Evolutionary conservation across 2,329 filamentous ascomycete species (phyloP).

Genomic region (Pestalotiopsis sp.): DNA sequence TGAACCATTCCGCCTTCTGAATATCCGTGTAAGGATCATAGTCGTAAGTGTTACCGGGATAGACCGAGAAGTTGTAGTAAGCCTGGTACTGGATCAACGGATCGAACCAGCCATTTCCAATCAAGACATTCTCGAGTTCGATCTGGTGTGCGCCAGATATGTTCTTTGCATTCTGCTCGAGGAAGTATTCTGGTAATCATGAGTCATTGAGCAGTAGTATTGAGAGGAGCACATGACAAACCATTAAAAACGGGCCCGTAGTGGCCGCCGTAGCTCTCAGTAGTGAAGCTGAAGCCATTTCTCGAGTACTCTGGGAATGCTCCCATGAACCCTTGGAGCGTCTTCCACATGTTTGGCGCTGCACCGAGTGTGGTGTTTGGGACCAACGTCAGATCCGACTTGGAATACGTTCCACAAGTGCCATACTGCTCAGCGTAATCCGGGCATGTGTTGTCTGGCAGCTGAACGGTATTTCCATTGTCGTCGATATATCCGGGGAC

Average conservation of each 20-base stretch:
- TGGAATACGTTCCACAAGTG: slow-evolving; percentile 58
- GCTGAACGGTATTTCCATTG: slow-evolving; percentile 37
- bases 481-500: slow-evolving; percentile 29
- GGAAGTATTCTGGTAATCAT: slow-evolving; percentile 37
- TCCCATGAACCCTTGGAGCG: slow-evolving; percentile 64
- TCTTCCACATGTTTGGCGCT: slow-evolving; percentile 63
- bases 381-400: slow-evolving; percentile 50
- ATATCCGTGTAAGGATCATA: slow-evolving; percentile 53
- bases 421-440: slow-evolving; percentile 46
- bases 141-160: slow-evolving; percentile 49
- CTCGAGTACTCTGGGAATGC: slow-evolving; percentile 56
- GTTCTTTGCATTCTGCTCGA: slow-evolving; percentile 46
- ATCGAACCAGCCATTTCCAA: slow-evolving; percentile 62
- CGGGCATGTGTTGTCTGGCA: slow-evolving; percentile 51
- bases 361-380: slow-evolving; percentile 55
- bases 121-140: slow-evolving; percentile 50
- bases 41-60: slow-evolving; percentile 59
- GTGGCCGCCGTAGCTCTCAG: slow-evolving; percentile 61
- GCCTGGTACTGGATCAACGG: slow-evolving; percentile 58
- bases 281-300: slow-evolving; percentile 56
- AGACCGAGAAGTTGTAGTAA: slow-evolving; percentile 61
- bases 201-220: background rate
- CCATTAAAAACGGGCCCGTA: slow-evolving; percentile 58
- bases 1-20: slow-evolving; percentile 54
- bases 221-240: background rate